A percentile compares a stretch with the other conserved stretches of the same genome.
phyloP scores from a whole-genome alignment of 1,284 basidiomycete species.

The Schizophyllum amplum region DNA sequence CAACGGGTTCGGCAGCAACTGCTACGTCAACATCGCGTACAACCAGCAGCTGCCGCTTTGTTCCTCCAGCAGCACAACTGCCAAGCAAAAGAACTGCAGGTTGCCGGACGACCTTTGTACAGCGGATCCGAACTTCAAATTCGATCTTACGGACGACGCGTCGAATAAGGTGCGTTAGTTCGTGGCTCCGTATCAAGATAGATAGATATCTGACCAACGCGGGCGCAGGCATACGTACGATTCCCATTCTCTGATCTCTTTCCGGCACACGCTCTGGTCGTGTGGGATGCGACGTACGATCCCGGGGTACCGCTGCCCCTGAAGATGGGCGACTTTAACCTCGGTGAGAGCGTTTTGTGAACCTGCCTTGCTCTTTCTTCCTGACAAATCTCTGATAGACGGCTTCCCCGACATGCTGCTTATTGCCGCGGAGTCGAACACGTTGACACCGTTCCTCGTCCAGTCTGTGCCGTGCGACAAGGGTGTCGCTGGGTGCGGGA shows the following conservation, averaged over 20 bases:
- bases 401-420: slow-evolving; percentile 90
- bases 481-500: slow-evolving; percentile 46
- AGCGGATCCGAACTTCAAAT: slow-evolving; percentile 75
- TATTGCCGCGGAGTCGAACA: slow-evolving; percentile 40
- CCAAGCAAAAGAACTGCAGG: slow-evolving; percentile 59
- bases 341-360: slow-evolving; percentile 20
- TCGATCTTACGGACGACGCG: slow-evolving; percentile 56
- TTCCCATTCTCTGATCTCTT: slow-evolving; percentile 64
- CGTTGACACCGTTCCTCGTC: slow-evolving; percentile 60
- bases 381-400: slow-evolving; percentile 33
- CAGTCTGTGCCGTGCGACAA: slow-evolving; percentile 65
- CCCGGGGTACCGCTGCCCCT: slow-evolving; percentile 72
- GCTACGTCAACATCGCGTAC: slow-evolving; percentile 87
- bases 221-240: slow-evolving; percentile 51
- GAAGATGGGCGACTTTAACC: slow-evolving; percentile 84
- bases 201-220: slow-evolving; percentile 1
- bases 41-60: slow-evolving; percentile 90
- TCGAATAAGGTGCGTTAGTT: slow-evolving; percentile 47
- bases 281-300: slow-evolving; percentile 54
- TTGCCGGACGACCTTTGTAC: slow-evolving; percentile 76
- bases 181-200: slow-evolving; percentile 3
- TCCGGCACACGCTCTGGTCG: slow-evolving; percentile 49
- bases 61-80: slow-evolving; percentile 37
- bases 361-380: background rate
- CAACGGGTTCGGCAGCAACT: slow-evolving; percentile 66